Evolutionary conservation across 164 flowering plant genomes (phyloP), one percentile per base, ranked within the genome.

Genomic region (Chloranthus sessilifolius): DNA sequence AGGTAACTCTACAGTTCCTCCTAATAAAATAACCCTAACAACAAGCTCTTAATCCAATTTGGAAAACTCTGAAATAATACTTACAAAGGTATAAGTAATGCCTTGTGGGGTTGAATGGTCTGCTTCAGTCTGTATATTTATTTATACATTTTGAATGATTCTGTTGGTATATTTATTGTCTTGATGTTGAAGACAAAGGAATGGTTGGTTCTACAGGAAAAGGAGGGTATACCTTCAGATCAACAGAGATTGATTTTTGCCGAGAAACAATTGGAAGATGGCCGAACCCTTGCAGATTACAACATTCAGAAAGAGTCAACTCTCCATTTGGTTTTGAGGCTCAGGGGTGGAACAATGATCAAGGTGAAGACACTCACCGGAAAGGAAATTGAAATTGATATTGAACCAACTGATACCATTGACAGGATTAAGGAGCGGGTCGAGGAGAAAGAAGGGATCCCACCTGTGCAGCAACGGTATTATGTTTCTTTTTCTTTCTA

Each of bases 391-490:
- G 72, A 68, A 54, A 68, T 68, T 33, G 72, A 68, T 47, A 68
- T 68, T 29, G 72, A 68, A 25, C 72, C 68, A 24, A 68, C 55
- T 16, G 72, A 68, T 48, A 59, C 68, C 45, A 68, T 68, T 50
- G 72, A 68, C 11, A 42, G 72, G 36, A 68, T 68, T 27, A 68
- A 68, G 65, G 68, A 68, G 51, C 51, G 74, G 19, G 74, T 69
- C 9, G 74, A 69, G 58, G 74, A 69, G 61, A 65, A 69, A 26
- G 74, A 69, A 65, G 74, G 74, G 43, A 69, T 69, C 7, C 74
- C 74, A 39, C 74, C 74, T 1, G 74, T 69, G 27, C 74, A 69
- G 48, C 74, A 65, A 51, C 65, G 74, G 74, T 54, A 43, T 29
- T 11, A 5, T 41, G 17, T 21, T 17, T 43, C 25, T 52, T 38